phyloP scores from a whole-genome alignment of 768 basidiomycete species.

The Lyophyllum atratum region DNA sequence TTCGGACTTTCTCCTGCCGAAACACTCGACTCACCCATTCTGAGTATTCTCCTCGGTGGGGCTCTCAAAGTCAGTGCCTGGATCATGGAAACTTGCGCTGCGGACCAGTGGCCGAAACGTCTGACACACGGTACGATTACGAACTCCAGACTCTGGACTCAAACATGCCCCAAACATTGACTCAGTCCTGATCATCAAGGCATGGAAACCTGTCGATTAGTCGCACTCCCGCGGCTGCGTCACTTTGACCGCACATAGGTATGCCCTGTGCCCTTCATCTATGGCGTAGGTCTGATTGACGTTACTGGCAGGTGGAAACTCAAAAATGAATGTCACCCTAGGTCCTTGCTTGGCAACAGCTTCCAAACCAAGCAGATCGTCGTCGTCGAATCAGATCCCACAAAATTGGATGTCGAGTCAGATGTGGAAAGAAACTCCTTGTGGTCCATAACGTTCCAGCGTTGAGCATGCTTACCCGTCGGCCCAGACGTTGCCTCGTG shows the following conservation, averaged over 20 bases:
- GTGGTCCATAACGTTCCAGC: neutral
- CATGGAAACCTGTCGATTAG: neutral
- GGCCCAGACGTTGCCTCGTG: constrained; percentile 20
- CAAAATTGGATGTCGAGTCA: neutral
- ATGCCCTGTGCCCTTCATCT: neutral
- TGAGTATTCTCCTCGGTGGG: neutral
- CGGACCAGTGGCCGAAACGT: neutral
- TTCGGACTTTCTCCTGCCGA: constrained; percentile 18
- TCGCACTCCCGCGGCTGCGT: neutral
- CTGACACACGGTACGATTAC: neutral
- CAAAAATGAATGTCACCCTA: neutral
- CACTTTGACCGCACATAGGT: neutral
- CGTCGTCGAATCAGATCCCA: neutral
- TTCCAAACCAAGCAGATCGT: neutral
- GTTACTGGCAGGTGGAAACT: no score
- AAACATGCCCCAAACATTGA: neutral
- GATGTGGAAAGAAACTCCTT: neutral
- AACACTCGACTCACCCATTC: neutral
- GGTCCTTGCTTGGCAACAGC: neutral
- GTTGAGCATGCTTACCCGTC: neutral
- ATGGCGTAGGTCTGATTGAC: neutral
- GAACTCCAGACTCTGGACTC: neutral
- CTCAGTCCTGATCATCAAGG: neutral
- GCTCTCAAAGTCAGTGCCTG: constrained; percentile 8
- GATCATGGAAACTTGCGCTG: constrained; percentile 10